A percentile compares a stretch with the other conserved stretches of the same genome.
phyloP scores from a whole-genome alignment of 2,329 filamentous ascomycete genomes.

The Ophiognomonia clavigignenti-juglandacearum region DNA sequence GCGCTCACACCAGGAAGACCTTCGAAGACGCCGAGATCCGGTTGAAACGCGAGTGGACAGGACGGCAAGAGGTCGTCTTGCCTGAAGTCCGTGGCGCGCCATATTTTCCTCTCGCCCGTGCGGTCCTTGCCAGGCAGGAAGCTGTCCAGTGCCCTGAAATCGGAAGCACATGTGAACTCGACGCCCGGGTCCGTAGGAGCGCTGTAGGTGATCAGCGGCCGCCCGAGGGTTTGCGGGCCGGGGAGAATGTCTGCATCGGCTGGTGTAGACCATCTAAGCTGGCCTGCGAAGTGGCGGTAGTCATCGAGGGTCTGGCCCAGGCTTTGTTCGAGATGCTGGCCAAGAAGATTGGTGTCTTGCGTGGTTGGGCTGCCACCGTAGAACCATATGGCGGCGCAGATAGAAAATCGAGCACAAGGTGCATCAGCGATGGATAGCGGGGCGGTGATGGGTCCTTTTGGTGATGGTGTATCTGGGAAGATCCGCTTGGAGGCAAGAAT shows the following conservation, averaged over 20 bases:
- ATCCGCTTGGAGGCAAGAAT: slow-evolving; percentile 4
- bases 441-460: slow-evolving; percentile 11
- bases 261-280: slow-evolving; percentile 31
- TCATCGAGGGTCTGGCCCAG: slow-evolving; percentile 30
- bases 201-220: slow-evolving; percentile 32
- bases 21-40: slow-evolving; percentile 22
- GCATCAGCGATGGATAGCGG: slow-evolving; percentile 38
- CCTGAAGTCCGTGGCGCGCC: slow-evolving; percentile 30
- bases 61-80: slow-evolving; percentile 29
- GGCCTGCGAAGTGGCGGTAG: slow-evolving; percentile 39
- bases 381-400: slow-evolving; percentile 39
- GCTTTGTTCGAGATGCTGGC: slow-evolving; percentile 17
- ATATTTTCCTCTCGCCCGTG: slow-evolving; percentile 22
- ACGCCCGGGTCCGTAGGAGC: slow-evolving; percentile 35
- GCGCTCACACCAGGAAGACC: slow-evolving; percentile 28
- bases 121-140: slow-evolving; percentile 24
- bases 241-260: slow-evolving; percentile 18
- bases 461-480: slow-evolving; percentile 2
- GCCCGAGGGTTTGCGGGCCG: slow-evolving; percentile 27
- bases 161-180: slow-evolving; percentile 30
- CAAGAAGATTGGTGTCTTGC: neutral
- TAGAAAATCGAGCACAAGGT: slow-evolving; percentile 33
- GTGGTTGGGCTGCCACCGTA: slow-evolving; percentile 26
- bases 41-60: slow-evolving; percentile 28
- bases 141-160: slow-evolving; percentile 20